Evolutionary conservation across 352 stramenopile genomes (phyloP).

Genomic region (Globisporangium perplexum): DNA sequence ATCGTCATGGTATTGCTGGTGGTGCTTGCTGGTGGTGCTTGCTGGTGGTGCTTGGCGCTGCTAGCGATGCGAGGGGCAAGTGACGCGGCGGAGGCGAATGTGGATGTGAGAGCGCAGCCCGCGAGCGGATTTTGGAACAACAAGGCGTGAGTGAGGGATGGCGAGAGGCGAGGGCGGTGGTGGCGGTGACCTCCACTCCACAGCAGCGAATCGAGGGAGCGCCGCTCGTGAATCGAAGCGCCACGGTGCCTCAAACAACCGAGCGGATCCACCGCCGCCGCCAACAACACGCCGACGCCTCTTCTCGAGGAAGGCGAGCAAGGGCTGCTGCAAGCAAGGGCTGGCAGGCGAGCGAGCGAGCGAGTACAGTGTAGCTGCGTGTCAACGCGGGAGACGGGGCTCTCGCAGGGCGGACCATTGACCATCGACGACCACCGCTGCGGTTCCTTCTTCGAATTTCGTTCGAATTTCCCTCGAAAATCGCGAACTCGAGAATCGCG

Average conservation of each 20-base stretch:
- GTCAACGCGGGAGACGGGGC: conserved; percentile 1
- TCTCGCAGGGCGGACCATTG: neutral
- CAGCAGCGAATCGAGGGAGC: neutral
- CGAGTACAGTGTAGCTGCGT: neutral
- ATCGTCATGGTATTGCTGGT: conserved; percentile 13
- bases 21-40: neutral
- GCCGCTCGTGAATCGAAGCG: neutral
- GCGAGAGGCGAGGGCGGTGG: neutral
- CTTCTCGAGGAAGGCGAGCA: too few species aligned
- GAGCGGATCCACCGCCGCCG: too few species aligned
- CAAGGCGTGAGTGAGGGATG: neutral
- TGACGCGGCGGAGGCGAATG: conserved; percentile 6
- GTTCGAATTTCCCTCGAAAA: neutral
- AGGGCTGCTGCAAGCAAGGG: too few species aligned
- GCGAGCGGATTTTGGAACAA: conserved; percentile 3
- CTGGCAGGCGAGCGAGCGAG: neutral
- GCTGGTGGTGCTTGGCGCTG: neutral
- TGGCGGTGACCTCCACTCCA: neutral
- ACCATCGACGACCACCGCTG: neutral
- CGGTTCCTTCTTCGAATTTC: neutral
- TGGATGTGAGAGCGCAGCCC: conserved; percentile 1
- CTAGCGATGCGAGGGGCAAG: conserved; percentile 3
- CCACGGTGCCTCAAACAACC: neutral
- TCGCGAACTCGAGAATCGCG: neutral
- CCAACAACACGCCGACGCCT: neutral